Evolutionary conservation across 2,329 filamentous ascomycete genomes (phyloP).

Genomic region (Helminthosporium solani): DNA sequence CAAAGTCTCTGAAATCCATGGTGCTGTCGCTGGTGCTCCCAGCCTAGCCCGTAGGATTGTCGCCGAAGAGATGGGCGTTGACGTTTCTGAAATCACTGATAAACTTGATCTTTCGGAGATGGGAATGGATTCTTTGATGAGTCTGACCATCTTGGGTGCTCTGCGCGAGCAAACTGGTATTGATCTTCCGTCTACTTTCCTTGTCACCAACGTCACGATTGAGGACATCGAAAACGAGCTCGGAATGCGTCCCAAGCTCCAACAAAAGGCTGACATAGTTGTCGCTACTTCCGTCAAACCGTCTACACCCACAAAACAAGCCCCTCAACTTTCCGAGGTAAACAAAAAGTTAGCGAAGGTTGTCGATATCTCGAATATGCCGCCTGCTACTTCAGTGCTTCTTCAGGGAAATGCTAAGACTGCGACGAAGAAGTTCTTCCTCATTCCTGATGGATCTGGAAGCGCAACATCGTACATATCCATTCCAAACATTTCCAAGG

Average conservation of each 20-base stretch:
- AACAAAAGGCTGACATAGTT: conserved; percentile 36
- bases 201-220: conserved; percentile 62
- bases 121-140: conserved; percentile 57
- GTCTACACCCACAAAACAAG: conserved; percentile 12
- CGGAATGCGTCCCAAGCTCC: conserved; percentile 53
- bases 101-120: conserved; percentile 62
- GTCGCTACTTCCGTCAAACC: conserved; percentile 19
- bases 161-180: conserved; percentile 54
- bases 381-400: conserved; percentile 56
- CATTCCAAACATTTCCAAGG: conserved; percentile 56
- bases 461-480: conserved; percentile 67
- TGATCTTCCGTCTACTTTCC: conserved; percentile 55
- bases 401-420: conserved; percentile 59
- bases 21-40: conserved; percentile 41
- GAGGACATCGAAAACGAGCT: conserved; percentile 66
- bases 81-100: conserved; percentile 56
- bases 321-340: conserved; percentile 50
- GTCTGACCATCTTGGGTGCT: conserved; percentile 52
- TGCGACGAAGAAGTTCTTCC: conserved; percentile 57
- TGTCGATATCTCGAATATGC: conserved; percentile 47
- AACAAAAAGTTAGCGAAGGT: conserved; percentile 47
- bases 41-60: conserved; percentile 52
- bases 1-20: conserved; percentile 33
- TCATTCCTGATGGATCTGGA: conserved; percentile 57
- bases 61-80: conserved; percentile 64